Conservation (phyloP, 225 moss, liverwort and hornwort species). For the Bryoerythrophyllum caledonicum region DNA sequence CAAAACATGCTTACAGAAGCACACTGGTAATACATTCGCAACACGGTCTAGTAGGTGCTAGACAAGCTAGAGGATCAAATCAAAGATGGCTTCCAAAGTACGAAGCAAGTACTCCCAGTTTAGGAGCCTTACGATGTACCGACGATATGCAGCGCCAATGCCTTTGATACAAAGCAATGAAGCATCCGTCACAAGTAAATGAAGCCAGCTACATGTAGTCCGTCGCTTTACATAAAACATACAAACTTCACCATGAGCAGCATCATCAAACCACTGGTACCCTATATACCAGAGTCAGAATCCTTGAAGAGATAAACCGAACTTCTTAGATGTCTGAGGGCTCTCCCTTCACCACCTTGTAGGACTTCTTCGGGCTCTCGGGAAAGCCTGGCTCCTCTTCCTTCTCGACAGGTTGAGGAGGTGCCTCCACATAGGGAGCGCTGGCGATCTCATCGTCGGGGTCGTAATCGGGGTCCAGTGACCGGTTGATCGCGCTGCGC, state of each 20-base stretch:
- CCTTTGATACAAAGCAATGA: constrained; percentile 9
- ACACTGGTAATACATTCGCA: neutral
- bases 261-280: constrained; percentile 8
- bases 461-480: constrained; percentile 86
- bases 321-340: constrained; percentile 36
- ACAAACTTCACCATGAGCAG: constrained; percentile 4
- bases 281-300: neutral
- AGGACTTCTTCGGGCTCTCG: constrained; percentile 42
- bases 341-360: constrained; percentile 48
- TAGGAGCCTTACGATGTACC: constrained; percentile 18
- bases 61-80: neutral
- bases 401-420: constrained; percentile 37
- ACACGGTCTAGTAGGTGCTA: neutral
- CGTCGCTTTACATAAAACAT: constrained; percentile 6
- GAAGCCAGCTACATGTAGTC: neutral
- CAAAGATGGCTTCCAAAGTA: constrained; percentile 16
- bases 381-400: constrained; percentile 42
- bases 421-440: constrained; percentile 61
- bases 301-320: neutral
- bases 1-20: neutral
- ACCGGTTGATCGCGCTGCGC: constrained; percentile 68
- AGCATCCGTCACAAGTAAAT: neutral
- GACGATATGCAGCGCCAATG: neutral
- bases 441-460: constrained; percentile 76
- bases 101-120: constrained; percentile 3